Conservation (phyloP, 2,329 filamentous ascomycete genomes). For the Trichoderma breve region DNA sequence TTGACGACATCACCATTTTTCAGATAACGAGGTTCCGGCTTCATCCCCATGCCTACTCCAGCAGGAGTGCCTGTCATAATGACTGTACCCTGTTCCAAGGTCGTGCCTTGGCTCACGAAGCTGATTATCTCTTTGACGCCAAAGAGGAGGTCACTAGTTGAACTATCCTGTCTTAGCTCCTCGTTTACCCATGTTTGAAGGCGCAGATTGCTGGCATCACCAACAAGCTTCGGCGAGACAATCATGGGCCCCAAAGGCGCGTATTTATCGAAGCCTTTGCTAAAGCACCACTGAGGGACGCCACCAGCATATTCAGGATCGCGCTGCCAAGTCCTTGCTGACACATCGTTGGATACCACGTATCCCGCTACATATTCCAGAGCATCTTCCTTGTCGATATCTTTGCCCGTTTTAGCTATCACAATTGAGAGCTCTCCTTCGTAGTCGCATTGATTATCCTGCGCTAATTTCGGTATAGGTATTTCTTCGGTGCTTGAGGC, state of each 20-base stretch:
- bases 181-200: not conserved
- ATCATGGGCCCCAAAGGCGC: not conserved
- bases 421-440: too few relatives aligned
- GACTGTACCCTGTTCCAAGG: not conserved
- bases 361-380: too few relatives aligned
- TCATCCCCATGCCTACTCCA: not conserved
- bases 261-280: not conserved
- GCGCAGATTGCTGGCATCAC: not conserved
- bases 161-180: not conserved
- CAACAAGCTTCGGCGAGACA: not conserved
- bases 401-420: too few relatives aligned
- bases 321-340: too few relatives aligned
- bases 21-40: not conserved
- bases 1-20: too few relatives aligned
- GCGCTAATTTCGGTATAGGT: too few relatives aligned
- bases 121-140: not conserved
- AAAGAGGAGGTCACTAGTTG: not conserved
- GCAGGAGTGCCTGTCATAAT: conserved; percentile 3
- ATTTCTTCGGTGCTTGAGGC: too few relatives aligned
- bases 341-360: too few relatives aligned
- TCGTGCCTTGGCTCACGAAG: not conserved
- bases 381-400: too few relatives aligned
- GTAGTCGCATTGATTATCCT: too few relatives aligned
- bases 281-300: not conserved
- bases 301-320: too few relatives aligned